Percentiles rank a stretch among this genome's conserved stretches.
Conservation (phyloP, 768 basidiomycete genomes). For the Kwoniella sp. region DNA sequence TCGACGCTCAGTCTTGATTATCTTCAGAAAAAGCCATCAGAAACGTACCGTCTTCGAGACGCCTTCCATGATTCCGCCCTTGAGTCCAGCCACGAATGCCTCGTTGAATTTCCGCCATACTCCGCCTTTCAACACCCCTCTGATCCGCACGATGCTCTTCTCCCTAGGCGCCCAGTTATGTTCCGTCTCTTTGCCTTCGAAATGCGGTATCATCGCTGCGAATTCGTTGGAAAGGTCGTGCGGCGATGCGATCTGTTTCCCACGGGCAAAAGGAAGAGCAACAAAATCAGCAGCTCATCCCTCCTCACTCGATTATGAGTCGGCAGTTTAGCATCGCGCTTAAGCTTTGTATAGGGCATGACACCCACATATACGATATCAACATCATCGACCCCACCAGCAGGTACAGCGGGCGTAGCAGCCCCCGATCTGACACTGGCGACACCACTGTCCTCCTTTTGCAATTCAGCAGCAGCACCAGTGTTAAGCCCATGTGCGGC, state of each 20-base stretch:
- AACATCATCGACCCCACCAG: slow-evolving; percentile 33
- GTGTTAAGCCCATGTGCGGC: slow-evolving; percentile 5
- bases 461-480: background rate
- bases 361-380: slow-evolving; percentile 45
- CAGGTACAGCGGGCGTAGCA: slow-evolving; percentile 13
- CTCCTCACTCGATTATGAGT: background rate
- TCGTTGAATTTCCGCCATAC: slow-evolving; percentile 74
- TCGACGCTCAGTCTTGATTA: background rate
- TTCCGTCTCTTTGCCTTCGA: slow-evolving; percentile 97
- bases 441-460: background rate
- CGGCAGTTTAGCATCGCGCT: too few relatives aligned
- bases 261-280: background rate
- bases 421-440: slow-evolving; percentile 9
- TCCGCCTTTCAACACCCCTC: slow-evolving; percentile 88
- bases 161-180: slow-evolving; percentile 92
- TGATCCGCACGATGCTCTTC: slow-evolving; percentile 70
- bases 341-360: background rate
- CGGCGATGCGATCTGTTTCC: slow-evolving; percentile 69
- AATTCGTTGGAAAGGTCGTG: slow-evolving; percentile 87
- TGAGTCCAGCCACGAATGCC: slow-evolving; percentile 72
- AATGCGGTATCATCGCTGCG: slow-evolving; percentile 71
- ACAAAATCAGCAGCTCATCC: background rate
- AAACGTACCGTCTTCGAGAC: slow-evolving; percentile 78
- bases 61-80: slow-evolving; percentile 75
- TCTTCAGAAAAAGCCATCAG: background rate